These are phyloP conservation scores for Aspergillaceae sp. DNA, from an alignment of 2,329 filamentous ascomycete species.

Conservation along the genomic window DNA sequence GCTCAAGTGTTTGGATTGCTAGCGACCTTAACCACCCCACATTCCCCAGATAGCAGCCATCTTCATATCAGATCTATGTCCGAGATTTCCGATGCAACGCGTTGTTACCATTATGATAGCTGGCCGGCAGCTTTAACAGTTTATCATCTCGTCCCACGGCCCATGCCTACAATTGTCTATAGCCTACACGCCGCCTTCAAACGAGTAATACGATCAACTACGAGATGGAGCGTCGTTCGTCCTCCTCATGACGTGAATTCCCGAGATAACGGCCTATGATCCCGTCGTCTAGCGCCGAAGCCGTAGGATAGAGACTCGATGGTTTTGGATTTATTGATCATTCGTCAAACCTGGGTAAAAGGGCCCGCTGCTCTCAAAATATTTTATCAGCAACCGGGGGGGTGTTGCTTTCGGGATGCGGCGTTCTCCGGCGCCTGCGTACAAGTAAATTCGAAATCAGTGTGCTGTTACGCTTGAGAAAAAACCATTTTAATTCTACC, in stretches of 20 bases:
- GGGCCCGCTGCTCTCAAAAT: neutral
- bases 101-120: neutral
- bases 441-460: neutral
- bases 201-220: too few species aligned
- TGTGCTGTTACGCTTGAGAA: neutral
- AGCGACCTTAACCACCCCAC: too few species aligned
- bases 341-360: neutral
- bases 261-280: neutral
- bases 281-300: neutral
- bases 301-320: neutral
- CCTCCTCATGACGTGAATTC: neutral
- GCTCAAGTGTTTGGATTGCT: too few species aligned
- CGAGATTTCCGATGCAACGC: neutral
- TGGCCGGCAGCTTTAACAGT: neutral
- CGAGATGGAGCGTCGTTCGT: neutral
- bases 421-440: neutral
- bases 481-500: neutral
- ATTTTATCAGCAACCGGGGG: neutral
- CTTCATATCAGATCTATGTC: neutral
- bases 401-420: neutral
- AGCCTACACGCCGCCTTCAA: too few species aligned
- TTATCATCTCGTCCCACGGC: too few species aligned
- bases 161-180: too few species aligned
- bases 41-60: neutral
- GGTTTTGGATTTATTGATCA: neutral